Conservation (phyloP, 2,329 filamentous ascomycete genomes). For the Juglanconis sp. region DNA sequence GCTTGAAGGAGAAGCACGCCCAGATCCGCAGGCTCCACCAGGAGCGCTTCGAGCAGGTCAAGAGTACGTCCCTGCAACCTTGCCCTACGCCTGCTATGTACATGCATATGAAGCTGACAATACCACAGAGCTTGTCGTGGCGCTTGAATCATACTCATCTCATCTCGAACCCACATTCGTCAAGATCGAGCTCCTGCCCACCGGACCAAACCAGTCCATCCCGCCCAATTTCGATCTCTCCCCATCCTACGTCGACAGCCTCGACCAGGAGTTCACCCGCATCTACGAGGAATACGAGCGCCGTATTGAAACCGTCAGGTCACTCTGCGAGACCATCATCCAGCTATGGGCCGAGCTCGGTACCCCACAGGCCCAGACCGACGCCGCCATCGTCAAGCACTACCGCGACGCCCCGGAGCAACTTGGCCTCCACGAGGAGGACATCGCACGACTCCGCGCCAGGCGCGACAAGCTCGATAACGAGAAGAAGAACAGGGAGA, state of each 20-base stretch:
- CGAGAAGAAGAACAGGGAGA: conserved; percentile 84
- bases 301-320: conserved; percentile 72
- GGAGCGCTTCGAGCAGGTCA: conserved; percentile 92
- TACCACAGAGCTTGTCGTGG: conserved; percentile 78
- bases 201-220: conserved; percentile 69
- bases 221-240: conserved; percentile 90
- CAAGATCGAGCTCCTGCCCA: conserved; percentile 79
- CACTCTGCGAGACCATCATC: conserved; percentile 79
- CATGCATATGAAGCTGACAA: conserved; percentile 18
- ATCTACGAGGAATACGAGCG: conserved; percentile 96
- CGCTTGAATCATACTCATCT: conserved; percentile 91
- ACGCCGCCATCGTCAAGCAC: conserved; percentile 80
- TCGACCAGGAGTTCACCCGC: conserved; percentile 87
- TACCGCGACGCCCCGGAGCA: conserved; percentile 91
- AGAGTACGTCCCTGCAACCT: conserved; percentile 58
- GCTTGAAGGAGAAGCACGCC: conserved; percentile 80
- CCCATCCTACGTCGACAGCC: conserved; percentile 75
- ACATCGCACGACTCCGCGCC: conserved; percentile 67
- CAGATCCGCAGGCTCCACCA: conserved; percentile 78
- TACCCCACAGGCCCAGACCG: conserved; percentile 89
- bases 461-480: conserved; percentile 81
- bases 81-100: conserved; percentile 5
- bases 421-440: conserved; percentile 85
- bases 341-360: conserved; percentile 94
- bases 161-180: conserved; percentile 91